Base-by-base conservation (phyloP, 768 basidiomycete species). In the Phanerochaete sordida region DNA sequence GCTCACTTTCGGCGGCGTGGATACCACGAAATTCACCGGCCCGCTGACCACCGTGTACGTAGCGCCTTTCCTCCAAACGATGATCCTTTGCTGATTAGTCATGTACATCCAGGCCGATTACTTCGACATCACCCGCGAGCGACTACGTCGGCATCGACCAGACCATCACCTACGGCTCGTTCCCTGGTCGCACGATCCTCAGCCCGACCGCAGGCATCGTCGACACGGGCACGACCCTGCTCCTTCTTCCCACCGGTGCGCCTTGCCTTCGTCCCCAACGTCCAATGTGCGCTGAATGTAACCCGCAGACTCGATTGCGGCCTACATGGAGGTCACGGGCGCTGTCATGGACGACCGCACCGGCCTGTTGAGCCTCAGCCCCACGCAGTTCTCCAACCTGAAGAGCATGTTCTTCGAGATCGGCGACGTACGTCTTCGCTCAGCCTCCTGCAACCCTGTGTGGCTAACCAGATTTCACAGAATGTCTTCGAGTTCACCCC, bases 221-320 rank as follows among this genome's bases (percentile, higher is more conserved):
- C 55, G 71, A 75, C 56, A 72, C 73, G 8, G 74, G 71, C 47
- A 75, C 72, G 4, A 69, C 71, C 8, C 66, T 74, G 24, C 51
- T 70, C 30, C 62, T 66, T 35, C 35, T 73, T 23, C 69, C 71
- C 2, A 61, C 68, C 12, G 64, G 69, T 70, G 30, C 21, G 68
- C 16, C 21, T 26, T 30, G 26, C 56, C 51, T n/a, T 54, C 15
- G 69, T 68, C 3, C 73, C 71, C 11, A 73, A 52, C 3, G 31
- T 3, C 49, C 12, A 2, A 9, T 35, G 13, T 56, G 56, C 4
- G 37, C 51, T 26, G 62, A 15, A 35, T 30, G 23, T 13, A 11
- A 56, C 72, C 11, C 72, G 16, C 43, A 59, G 81, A 84, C 59
- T 79, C 81, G 1, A 84, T 83, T 72, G 65, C 78, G 39, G 71